A percentile compares a stretch with the other conserved stretches of the same genome.
phyloP scores from a whole-genome alignment of 192 early-diverging fungal species.

The Radiomyces spectabilis region DNA sequence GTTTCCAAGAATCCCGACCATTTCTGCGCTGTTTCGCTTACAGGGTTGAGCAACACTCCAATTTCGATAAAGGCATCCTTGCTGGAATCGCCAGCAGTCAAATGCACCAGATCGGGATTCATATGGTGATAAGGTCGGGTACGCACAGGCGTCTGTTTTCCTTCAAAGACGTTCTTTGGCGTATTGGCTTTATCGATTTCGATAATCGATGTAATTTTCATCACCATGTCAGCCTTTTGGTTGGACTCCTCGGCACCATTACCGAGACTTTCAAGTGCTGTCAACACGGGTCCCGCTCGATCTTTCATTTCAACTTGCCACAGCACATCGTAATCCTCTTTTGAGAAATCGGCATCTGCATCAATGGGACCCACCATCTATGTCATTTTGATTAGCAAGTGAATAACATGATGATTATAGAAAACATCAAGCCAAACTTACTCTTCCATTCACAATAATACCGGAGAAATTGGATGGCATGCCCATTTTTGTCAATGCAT shows the following conservation, averaged over 20 bases:
- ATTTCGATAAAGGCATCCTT: constrained; percentile 30
- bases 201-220: background rate
- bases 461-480: constrained; percentile 12
- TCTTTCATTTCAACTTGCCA: constrained; percentile 46
- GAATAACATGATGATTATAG: background rate
- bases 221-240: background rate
- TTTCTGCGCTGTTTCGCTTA: constrained; percentile 74
- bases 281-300: constrained; percentile 33
- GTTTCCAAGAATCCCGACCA: constrained; percentile 65
- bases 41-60: constrained; percentile 67
- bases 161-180: background rate
- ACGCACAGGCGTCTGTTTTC: background rate
- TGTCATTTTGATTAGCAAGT: too few relatives aligned
- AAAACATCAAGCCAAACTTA: constrained; percentile 19
- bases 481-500: constrained; percentile 6
- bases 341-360: constrained; percentile 28
- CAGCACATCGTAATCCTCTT: constrained; percentile 54
- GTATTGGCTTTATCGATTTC: background rate
- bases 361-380: constrained; percentile 47
- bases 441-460: constrained; percentile 59
- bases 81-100: constrained; percentile 13
- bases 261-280: constrained; percentile 1
- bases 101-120: background rate
- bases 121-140: constrained; percentile 10
- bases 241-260: background rate